Evolutionary conservation across 2,329 filamentous ascomycete species (phyloP).

Genomic region (Orbilia brochopaga): DNA sequence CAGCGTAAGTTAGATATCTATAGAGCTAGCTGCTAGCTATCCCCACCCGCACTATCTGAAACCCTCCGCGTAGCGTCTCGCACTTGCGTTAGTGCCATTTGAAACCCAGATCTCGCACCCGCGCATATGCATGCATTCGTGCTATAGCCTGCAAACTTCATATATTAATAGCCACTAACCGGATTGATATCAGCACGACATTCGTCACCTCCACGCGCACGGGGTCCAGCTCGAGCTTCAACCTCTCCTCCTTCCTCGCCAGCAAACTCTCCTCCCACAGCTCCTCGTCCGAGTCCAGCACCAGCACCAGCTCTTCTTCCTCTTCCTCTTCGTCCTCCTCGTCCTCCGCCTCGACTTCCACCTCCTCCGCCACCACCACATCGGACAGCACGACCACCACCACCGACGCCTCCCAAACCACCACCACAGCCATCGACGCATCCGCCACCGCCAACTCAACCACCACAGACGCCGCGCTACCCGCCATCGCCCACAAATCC

Average conservation of each 20-base stretch:
- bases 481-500: neutral
- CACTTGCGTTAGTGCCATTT: too few relatives aligned
- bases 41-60: too few relatives aligned
- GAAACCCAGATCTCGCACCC: too few relatives aligned
- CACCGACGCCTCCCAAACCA: neutral
- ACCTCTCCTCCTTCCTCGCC: slow-evolving; percentile 4
- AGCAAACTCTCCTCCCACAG: neutral
- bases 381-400: neutral
- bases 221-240: neutral
- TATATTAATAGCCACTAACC: too few relatives aligned
- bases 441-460: neutral
- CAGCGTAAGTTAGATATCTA: too few relatives aligned
- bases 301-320: neutral
- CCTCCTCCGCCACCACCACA: neutral
- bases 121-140: too few relatives aligned
- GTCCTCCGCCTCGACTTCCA: neutral
- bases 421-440: neutral
- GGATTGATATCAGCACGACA: neutral
- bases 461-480: neutral
- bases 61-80: too few relatives aligned
- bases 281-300: neutral
- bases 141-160: too few relatives aligned
- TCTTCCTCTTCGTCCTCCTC: neutral
- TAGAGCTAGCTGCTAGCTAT: too few relatives aligned
- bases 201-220: slow-evolving; percentile 4